phyloP scores from a whole-genome alignment of 371 early-diverging fungal species.

The Parasitella parasitica region DNA sequence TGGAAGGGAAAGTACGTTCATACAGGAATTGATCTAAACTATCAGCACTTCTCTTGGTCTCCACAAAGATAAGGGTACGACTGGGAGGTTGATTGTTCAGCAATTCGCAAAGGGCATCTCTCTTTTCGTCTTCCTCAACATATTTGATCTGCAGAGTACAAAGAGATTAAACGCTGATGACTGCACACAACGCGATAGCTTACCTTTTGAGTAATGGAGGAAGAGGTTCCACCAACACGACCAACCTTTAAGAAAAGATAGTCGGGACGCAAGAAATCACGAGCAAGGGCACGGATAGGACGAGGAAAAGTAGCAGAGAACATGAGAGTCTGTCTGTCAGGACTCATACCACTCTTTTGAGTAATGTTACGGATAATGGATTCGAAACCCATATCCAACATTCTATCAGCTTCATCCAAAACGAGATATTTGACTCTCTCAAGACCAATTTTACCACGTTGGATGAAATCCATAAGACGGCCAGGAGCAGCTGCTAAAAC shows the following conservation, averaged over 20 bases:
- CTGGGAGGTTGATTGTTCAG: slow-evolving; percentile 46
- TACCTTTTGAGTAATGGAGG: slow-evolving; percentile 48
- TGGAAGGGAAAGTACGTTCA: slow-evolving; percentile 64
- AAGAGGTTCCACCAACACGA: slow-evolving; percentile 59
- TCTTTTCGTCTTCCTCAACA: slow-evolving; percentile 59
- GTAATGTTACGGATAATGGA: slow-evolving; percentile 91
- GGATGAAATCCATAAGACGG: slow-evolving; percentile 93
- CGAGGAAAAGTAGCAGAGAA: slow-evolving; percentile 98
- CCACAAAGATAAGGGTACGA: slow-evolving; percentile 83
- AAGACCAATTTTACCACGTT: slow-evolving; percentile 76
- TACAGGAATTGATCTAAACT: slow-evolving; percentile 72
- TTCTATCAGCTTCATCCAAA: slow-evolving; percentile 97
- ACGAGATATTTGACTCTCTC: slow-evolving; percentile 86
- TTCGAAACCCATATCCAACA: slow-evolving; percentile 99
- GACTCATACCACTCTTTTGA: slow-evolving; percentile 63
- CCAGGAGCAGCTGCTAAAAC: slow-evolving; percentile 98
- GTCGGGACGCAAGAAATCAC: slow-evolving; percentile 83
- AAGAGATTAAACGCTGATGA: background rate
- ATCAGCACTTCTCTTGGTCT: slow-evolving; percentile 81
- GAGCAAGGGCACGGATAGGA: slow-evolving; percentile 87
- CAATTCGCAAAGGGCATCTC: slow-evolving; percentile 34
- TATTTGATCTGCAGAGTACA: slow-evolving; percentile 71
- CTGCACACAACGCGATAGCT: background rate
- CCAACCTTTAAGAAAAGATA: slow-evolving; percentile 50
- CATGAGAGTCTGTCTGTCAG: slow-evolving; percentile 95